A percentile compares a stretch with the other conserved stretches of the same genome.
Evolutionary conservation across 139 green algal genomes (phyloP).

Genomic region (Coelastrella sp.): DNA sequence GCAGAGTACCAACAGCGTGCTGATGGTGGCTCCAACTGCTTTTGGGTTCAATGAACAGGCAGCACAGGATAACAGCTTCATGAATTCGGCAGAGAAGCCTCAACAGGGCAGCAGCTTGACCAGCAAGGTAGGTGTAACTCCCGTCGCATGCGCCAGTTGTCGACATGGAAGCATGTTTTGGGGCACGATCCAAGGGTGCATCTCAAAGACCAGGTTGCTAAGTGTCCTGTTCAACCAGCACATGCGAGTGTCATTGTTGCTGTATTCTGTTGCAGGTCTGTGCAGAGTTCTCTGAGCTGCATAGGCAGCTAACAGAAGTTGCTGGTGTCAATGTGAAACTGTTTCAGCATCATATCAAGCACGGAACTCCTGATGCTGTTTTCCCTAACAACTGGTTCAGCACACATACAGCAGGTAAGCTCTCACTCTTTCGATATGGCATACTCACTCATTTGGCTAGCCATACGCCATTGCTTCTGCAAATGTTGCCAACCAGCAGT

Average conservation of each 20-base stretch:
- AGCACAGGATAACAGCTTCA: slow-evolving; percentile 93
- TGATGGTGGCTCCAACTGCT: slow-evolving; percentile 96
- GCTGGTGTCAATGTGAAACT: slow-evolving; percentile 68
- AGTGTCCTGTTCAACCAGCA: not conserved
- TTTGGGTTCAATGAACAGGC: slow-evolving; percentile 96
- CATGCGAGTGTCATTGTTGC: not conserved
- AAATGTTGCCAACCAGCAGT: too few species aligned
- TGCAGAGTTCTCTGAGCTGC: slow-evolving; percentile 82
- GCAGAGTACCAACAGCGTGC: slow-evolving; percentile 88
- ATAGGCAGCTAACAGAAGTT: slow-evolving; percentile 85
- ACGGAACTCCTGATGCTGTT: slow-evolving; percentile 93
- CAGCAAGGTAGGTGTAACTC: slow-evolving; percentile 31
- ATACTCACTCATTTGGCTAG: too few species aligned
- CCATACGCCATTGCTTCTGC: not conserved
- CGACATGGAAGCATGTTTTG: too few species aligned
- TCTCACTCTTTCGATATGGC: not conserved
- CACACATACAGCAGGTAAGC: slow-evolving; percentile 35
- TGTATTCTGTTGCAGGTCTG: slow-evolving; percentile 69
- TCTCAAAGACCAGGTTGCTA: not conserved
- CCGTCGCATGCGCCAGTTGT: too few species aligned
- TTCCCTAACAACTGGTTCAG: slow-evolving; percentile 99
- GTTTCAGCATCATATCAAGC: slow-evolving; percentile 80
- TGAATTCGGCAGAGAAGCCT: slow-evolving; percentile 69
- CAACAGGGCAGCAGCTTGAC: slow-evolving; percentile 53
- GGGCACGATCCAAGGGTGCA: too few species aligned